phyloP scores from a whole-genome alignment of 768 basidiomycete species.

The Pholiota microspora region DNA sequence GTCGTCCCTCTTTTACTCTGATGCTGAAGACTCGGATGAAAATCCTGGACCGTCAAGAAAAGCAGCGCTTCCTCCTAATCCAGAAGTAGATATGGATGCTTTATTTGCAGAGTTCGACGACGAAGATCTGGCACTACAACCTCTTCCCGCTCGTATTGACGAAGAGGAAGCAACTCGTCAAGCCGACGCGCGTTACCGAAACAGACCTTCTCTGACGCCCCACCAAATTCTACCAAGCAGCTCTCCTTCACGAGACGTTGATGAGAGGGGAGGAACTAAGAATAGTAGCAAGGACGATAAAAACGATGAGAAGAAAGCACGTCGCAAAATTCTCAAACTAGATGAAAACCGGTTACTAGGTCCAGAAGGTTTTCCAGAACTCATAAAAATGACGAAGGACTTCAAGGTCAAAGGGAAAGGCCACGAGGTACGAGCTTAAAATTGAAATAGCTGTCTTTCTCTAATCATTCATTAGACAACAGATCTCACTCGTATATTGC shows the following conservation, averaged over 20 bases:
- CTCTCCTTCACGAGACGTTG: slow-evolving; percentile 42
- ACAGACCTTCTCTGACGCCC: slow-evolving; percentile 32
- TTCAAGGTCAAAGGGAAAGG: slow-evolving; percentile 89
- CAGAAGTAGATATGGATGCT: slow-evolving; percentile 49
- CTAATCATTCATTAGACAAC: slow-evolving; percentile 46
- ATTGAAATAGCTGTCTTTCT: not conserved
- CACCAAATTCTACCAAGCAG: slow-evolving; percentile 48
- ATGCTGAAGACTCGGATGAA: slow-evolving; percentile 45
- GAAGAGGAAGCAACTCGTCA: slow-evolving; percentile 51
- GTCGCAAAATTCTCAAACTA: slow-evolving; percentile 54
- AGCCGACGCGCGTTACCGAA: slow-evolving; percentile 45
- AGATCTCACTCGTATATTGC: slow-evolving; percentile 79
- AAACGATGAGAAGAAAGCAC: slow-evolving; percentile 40
- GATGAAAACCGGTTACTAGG: slow-evolving; percentile 78
- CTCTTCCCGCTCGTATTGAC: slow-evolving; percentile 51
- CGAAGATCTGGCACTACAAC: slow-evolving; percentile 39
- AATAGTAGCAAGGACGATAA: slow-evolving; percentile 19
- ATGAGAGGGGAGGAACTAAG: slow-evolving; percentile 12
- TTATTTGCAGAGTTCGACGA: slow-evolving; percentile 37
- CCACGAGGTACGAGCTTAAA: slow-evolving; percentile 67
- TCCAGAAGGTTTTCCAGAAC: slow-evolving; percentile 70
- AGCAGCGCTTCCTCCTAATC: slow-evolving; percentile 36
- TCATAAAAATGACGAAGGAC: slow-evolving; percentile 73
- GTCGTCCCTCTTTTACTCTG: slow-evolving; percentile 52
- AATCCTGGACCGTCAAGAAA: slow-evolving; percentile 36